Conservation (phyloP, 176 grass and related monocot species). For the Raddia distichophylla region DNA sequence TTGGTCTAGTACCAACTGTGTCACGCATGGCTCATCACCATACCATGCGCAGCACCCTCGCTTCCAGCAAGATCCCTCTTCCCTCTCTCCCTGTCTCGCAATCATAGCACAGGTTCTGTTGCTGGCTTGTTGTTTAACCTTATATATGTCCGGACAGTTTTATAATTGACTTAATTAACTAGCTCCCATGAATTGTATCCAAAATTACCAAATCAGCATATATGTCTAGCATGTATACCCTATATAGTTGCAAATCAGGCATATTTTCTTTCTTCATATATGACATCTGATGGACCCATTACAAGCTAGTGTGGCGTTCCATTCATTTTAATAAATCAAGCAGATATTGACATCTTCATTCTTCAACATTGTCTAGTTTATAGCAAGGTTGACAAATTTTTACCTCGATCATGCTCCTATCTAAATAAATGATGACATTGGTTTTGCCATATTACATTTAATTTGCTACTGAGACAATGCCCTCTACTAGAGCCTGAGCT, state of each 20-base stretch:
- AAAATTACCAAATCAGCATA: background rate
- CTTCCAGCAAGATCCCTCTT: too few species aligned
- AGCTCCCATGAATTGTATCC: background rate
- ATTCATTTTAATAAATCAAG: constrained; percentile 10
- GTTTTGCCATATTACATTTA: background rate
- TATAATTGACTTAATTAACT: constrained; percentile 10
- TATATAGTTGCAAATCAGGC: background rate
- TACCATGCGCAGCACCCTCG: too few species aligned
- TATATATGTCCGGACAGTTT: background rate
- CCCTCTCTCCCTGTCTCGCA: too few species aligned
- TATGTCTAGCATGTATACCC: background rate
- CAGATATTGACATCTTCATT: background rate
- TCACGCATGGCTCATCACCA: too few species aligned
- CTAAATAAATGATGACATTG: background rate
- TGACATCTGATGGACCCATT: background rate
- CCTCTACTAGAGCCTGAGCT: constrained; percentile 9
- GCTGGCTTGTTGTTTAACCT: background rate
- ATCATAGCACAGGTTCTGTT: background rate
- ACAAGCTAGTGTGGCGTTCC: background rate
- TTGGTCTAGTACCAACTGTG: too few species aligned
- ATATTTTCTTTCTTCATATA: background rate
- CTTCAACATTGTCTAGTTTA: constrained; percentile 10
- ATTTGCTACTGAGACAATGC: background rate
- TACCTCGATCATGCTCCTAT: background rate
- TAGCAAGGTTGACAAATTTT: background rate